Evolutionary conservation across 257 asterid species (phyloP), one percentile per base, ranked within the genome.

Genomic region (Penstemon newberryi): DNA sequence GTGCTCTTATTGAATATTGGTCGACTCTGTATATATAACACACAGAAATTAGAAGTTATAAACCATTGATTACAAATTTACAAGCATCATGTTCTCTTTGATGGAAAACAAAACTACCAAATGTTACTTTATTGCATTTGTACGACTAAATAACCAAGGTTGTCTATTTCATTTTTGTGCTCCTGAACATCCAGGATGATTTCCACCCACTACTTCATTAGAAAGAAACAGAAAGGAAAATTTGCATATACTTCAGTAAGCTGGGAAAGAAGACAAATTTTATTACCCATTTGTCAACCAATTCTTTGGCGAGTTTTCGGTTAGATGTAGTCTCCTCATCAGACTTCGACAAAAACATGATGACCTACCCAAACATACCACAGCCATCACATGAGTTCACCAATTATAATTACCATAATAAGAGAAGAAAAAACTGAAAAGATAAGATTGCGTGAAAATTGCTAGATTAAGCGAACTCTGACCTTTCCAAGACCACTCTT

Each of bases 221-320:
- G 10, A n/a, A 43, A 56, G 3, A 8, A 45, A 15, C 3, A 53
- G 15, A 44, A 57, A 41, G 46, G 12, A 56, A 70, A 44, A 8
- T 36, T 6, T 18, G 45, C 33, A 43, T 42, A 49, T 44, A 58
- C 40, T 65, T 63, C 18, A 38, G 60, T 66, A 61, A 58, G 57
- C 38, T 37, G 0, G 54, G 39, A 38, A 63, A 45, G 51, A n/a
- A 62, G 39, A 67, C 40, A 12, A 53, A 45, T n/a, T 67, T 56
- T 9, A 13, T 81, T 90, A 93, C 98, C 99, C 99, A 93, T 87
- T 90, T 87, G 78, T 93, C 99, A 78, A 93, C 97, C 90, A 90
- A 82, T 77, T 93, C 99, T 65, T 90, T 90, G 12, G 99, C 99
- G 60, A 90, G 95, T 77, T 82, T 93, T 46, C 96, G 68, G 72